Evolutionary conservation across 2,329 filamentous ascomycete genomes (phyloP).

Genomic region (Aureobasidium namibiae): DNA sequence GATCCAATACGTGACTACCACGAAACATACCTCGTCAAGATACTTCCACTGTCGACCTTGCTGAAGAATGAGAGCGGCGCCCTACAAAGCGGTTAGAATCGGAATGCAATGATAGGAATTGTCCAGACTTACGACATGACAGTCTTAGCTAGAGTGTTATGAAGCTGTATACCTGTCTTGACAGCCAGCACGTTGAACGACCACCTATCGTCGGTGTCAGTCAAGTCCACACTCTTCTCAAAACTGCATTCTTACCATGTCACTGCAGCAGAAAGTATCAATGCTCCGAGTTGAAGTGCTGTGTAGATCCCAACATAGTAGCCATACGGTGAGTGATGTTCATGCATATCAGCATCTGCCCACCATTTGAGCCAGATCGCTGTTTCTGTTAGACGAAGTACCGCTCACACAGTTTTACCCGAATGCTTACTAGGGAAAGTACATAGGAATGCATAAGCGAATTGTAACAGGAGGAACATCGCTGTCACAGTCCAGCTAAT

Average conservation of each 20-base stretch:
- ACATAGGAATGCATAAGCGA: conserved; percentile 19
- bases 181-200: conserved; percentile 47
- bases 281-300: neutral
- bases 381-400: neutral
- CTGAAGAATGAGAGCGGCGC: conserved; percentile 31
- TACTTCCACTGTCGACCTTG: conserved; percentile 34
- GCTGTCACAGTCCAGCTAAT: conserved; percentile 23
- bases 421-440: conserved; percentile 10
- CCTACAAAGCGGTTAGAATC: neutral
- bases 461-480: conserved; percentile 21
- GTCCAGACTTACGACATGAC: neutral
- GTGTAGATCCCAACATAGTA: conserved; percentile 12
- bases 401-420: no score
- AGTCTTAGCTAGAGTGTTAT: conserved; percentile 22
- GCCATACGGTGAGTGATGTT: neutral
- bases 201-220: conserved; percentile 24
- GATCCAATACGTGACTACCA: neutral
- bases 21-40: conserved; percentile 28
- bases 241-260: neutral
- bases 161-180: conserved; percentile 41
- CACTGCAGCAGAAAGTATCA: neutral
- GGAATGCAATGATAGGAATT: no score
- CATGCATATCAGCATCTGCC: conserved; percentile 1
- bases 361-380: conserved; percentile 14
- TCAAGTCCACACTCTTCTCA: neutral